Evolutionary conservation across 1,139 yeast genomes (phyloP).

Genomic region (Hyphopichia khmerensis): DNA sequence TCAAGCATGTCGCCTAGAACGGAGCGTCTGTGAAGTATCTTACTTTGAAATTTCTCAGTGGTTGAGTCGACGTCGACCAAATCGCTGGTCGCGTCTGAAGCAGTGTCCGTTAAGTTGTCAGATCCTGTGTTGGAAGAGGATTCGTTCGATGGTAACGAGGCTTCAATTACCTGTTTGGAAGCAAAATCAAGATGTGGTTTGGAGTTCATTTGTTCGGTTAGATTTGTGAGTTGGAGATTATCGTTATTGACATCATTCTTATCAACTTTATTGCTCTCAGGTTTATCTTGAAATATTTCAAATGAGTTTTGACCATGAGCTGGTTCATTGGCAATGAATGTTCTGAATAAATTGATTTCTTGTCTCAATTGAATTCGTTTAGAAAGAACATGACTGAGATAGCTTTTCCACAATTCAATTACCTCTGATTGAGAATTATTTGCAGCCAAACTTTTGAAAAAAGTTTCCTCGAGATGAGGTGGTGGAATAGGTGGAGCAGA

Average conservation of each 20-base stretch:
- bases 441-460: constrained; percentile 2
- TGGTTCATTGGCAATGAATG: constrained; percentile 18
- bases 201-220: not conserved
- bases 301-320: constrained; percentile 3
- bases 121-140: constrained; percentile 3
- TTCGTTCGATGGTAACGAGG: not conserved
- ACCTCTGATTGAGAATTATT: constrained; percentile 12
- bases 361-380: constrained; percentile 43
- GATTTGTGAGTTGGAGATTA: not conserved
- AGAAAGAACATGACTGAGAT: constrained; percentile 35
- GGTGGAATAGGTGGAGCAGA: constrained; percentile 30
- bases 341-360: constrained; percentile 39
- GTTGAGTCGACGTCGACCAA: constrained; percentile 17
- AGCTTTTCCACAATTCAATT: constrained; percentile 36
- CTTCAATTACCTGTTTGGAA: not conserved
- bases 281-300: constrained; percentile 2
- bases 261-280: not conserved
- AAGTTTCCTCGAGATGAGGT: constrained; percentile 15
- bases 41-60: constrained; percentile 22
- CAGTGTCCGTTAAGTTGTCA: constrained; percentile 9
- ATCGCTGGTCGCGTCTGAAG: constrained; percentile 3
- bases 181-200: not conserved
- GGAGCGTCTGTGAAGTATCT: constrained; percentile 35
- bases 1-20: constrained; percentile 50
- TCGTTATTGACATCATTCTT: not conserved